phyloP scores from a whole-genome alignment of 1,139 yeast genomes.

The Nakaseomyces sp. region DNA sequence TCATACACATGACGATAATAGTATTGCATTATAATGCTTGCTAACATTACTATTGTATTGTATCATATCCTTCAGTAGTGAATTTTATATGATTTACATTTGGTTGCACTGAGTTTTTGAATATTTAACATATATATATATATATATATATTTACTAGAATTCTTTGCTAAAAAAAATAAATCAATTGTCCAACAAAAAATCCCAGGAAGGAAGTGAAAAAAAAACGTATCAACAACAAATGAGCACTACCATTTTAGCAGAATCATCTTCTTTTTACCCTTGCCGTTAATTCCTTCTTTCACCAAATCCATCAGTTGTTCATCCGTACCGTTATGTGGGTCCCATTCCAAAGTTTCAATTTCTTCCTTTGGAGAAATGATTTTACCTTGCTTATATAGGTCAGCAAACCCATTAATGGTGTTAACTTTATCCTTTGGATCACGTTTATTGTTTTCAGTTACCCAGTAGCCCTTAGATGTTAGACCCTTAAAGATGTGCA shows the following conservation, averaged over 20 bases:
- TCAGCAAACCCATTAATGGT: constrained; percentile 55
- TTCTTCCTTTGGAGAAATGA: constrained; percentile 40
- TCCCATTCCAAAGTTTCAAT: constrained; percentile 49
- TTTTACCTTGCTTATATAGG: constrained; percentile 56
- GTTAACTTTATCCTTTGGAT: constrained; percentile 52
- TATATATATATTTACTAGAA: too few species aligned
- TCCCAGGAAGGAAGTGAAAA: too few species aligned
- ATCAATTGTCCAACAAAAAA: too few species aligned
- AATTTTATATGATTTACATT: too few species aligned
- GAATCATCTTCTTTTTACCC: constrained; percentile 37
- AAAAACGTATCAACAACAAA: too few species aligned
- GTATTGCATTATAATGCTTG: too few species aligned
- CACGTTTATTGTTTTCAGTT: constrained; percentile 60
- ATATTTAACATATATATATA: too few species aligned
- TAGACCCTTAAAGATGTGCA: constrained; percentile 81
- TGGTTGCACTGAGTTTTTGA: too few species aligned
- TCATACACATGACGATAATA: too few species aligned
- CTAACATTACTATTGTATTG: too few species aligned
- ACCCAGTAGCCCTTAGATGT: constrained; percentile 92
- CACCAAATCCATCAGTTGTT: constrained; percentile 44
- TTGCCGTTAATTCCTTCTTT: constrained; percentile 43
- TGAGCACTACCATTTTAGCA: constrained; percentile 23
- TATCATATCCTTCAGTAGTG: too few species aligned
- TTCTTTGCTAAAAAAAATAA: too few species aligned
- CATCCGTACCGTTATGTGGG: constrained; percentile 36